phyloP scores from a whole-genome alignment of 257 asterid genomes.

The Nicotiana attenuata region DNA sequence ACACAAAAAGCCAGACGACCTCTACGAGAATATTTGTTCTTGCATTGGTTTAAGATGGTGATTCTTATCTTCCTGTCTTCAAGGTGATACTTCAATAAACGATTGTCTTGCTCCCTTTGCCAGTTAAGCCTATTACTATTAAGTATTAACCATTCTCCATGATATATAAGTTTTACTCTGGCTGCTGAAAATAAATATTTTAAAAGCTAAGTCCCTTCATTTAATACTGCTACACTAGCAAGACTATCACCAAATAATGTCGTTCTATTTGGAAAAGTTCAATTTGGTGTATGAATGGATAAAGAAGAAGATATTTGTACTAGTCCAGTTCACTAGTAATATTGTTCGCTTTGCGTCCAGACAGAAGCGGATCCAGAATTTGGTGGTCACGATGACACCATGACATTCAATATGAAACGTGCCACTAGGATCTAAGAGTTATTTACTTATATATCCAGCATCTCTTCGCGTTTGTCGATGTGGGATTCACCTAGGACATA shows the following conservation, averaged over 20 bases:
- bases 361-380: no score
- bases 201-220: neutral
- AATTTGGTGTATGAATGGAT: neutral
- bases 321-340: no score
- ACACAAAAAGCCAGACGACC: slow-evolving; percentile 9
- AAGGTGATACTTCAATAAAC: slow-evolving; percentile 2
- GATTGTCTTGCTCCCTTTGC: neutral
- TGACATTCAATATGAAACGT: no score
- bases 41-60: slow-evolving; percentile 1
- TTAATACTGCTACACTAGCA: neutral
- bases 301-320: neutral
- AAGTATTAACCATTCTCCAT: no score
- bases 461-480: no score
- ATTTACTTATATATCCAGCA: no score
- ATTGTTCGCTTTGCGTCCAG: no score
- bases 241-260: no score
- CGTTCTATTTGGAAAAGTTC: neutral
- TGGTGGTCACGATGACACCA: no score
- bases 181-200: neutral
- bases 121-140: neutral
- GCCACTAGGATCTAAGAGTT: fast-evolving
- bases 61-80: neutral
- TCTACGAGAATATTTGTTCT: slow-evolving; percentile 9
- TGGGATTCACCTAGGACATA: no score
- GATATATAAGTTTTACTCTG: neutral